Evolutionary conservation across 2,329 filamentous ascomycete genomes (phyloP), one percentile per base, ranked within the genome.

Genomic region (Triangularia verruculosa): DNA sequence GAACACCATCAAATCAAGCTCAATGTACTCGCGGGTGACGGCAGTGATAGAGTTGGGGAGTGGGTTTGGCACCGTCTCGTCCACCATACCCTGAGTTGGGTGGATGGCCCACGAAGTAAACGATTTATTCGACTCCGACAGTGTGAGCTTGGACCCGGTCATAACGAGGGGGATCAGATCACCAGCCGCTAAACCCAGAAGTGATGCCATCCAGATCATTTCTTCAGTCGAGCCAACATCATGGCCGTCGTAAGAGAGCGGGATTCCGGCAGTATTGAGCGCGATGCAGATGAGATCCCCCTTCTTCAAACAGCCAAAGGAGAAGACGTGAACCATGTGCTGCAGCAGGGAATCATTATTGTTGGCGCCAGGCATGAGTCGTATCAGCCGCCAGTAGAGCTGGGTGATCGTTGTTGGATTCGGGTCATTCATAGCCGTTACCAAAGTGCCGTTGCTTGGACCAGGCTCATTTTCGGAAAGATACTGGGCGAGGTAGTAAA

Each of bases 211-310:
- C 69, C 65, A 69, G 17, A 70, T 61, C 1, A 67, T 57, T 5
- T 70, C 66, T 7, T 66, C 70, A 12, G 54, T 59, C 13, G 17
- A 17, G 25, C 25, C 20, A 0, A 66, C 20, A 3, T 58, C 43
- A 0, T 62, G 25, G 3, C 67, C 68, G 25, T 22, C n/a, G 28
- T 64, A 72, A 34, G 53, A 59, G 13, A 72, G 63, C 17, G 70
- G 69, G 7, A 70, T 65, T 0, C 60, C 62, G 1, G 65, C 62
- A 7, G 70, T 72, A 63, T 72, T 72, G 9, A 72, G 67, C 11
- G 68, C 67, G n/a, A 72, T 72, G 4, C 68, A 70, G 13, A 72
- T 61, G 52, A 70, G 43, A 57, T 72, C 70, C 3, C 63, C 57
- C 15, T 64, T 65, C 4, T 61, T 34, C 6, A 65, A 56, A 54